A percentile compares a stretch with the other conserved stretches of the same genome.
These are phyloP conservation scores for Chlamydomonas sp. DNA, from an alignment of 139 green algal species.

Conservation along the genomic window DNA sequence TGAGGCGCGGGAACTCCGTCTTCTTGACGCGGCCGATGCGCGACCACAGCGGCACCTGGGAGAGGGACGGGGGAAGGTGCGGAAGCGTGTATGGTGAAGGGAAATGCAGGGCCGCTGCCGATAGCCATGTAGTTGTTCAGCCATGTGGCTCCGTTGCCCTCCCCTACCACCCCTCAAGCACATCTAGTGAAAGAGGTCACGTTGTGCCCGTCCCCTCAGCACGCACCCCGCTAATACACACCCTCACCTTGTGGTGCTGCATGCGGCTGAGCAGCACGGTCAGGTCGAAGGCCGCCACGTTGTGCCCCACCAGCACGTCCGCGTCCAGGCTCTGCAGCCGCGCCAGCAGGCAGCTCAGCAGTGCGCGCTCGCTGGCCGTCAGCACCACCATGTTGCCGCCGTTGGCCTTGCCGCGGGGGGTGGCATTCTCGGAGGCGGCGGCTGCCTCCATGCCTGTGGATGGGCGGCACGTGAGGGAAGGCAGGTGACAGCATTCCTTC, in stretches of 20 bases:
- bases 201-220: background rate
- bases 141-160: no score
- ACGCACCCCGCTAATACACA: background rate
- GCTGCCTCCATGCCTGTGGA: conserved; percentile 84
- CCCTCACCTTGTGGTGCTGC: conserved; percentile 86
- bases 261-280: conserved; percentile 92
- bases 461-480: background rate
- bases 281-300: conserved; percentile 93
- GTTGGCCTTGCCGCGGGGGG: conserved; percentile 70
- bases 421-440: conserved; percentile 72
- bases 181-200: no score
- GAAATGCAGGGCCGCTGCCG: background rate
- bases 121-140: background rate
- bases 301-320: conserved; percentile 97
- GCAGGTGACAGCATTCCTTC: no score
- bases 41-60: conserved; percentile 95
- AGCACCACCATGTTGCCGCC: conserved; percentile 73
- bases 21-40: conserved; percentile 94
- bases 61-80: background rate
- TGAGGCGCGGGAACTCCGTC: conserved; percentile 84
- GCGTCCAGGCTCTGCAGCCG: conserved; percentile 84
- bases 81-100: background rate
- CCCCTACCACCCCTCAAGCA: no score
- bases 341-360: conserved; percentile 91
- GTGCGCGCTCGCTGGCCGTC: conserved; percentile 82